These are phyloP conservation scores for Leccinum subtestaceum DNA, from an alignment of 768 basidiomycete genomes.

Conservation along the genomic window DNA sequence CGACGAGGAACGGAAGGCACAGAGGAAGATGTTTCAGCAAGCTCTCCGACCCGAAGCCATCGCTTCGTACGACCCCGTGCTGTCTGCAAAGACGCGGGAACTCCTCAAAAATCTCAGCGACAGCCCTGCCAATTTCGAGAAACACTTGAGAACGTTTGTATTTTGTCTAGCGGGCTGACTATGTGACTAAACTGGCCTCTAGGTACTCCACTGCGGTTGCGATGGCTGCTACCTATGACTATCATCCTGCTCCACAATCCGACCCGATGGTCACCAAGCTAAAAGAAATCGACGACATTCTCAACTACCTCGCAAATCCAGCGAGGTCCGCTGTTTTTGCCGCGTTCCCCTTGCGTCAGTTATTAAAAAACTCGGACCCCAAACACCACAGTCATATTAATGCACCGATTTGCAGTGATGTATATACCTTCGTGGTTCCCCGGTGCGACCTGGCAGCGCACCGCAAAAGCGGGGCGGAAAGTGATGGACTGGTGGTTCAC, in stretches of 20 bases:
- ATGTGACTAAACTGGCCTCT: not conserved
- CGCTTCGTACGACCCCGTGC: not conserved
- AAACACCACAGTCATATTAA: not conserved
- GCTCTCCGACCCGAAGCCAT: conserved; percentile 4
- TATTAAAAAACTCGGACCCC: not conserved
- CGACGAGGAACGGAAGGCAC: conserved; percentile 5
- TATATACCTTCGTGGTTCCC: conserved; percentile 7
- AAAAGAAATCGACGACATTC: not conserved
- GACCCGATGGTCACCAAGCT: conserved; percentile 12
- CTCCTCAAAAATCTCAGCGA: conserved; percentile 5
- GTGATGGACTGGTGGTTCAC: conserved; percentile 7
- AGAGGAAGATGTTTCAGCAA: conserved; percentile 2
- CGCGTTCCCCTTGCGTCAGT: conserved; percentile 11
- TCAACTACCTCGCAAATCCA: not conserved
- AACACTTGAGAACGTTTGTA: conserved; percentile 10
- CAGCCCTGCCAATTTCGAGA: conserved; percentile 1
- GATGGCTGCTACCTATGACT: conserved; percentile 11
- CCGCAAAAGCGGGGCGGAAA: not conserved
- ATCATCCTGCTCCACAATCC: conserved; percentile 5
- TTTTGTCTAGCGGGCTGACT: not conserved
- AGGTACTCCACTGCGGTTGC: conserved; percentile 10
- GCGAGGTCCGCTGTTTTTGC: not conserved
- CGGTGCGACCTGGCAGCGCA: conserved; percentile 4
- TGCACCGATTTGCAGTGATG: not conserved
- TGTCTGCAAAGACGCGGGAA: not conserved